Percentiles rank a stretch among this genome's conserved stretches.
phyloP scores from a whole-genome alignment of 2,329 filamentous ascomycete genomes.

The Aspergillus latus region DNA sequence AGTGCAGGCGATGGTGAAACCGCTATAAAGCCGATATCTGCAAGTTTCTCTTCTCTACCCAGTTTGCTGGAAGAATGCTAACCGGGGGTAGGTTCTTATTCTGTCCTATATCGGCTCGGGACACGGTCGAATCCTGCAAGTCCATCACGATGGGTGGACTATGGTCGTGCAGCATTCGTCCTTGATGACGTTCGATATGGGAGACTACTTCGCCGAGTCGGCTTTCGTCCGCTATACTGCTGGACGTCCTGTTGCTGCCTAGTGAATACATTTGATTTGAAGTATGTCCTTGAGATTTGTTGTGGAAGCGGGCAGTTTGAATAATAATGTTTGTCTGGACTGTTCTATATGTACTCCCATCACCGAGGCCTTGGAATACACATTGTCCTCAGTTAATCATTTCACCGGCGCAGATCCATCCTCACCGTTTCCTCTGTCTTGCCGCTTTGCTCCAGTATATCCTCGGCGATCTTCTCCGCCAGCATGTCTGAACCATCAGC shows the following conservation, averaged over 20 bases:
- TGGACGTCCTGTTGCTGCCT: not conserved
- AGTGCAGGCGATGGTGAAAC: too few species aligned
- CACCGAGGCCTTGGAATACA: not conserved
- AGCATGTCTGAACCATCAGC: constrained; percentile 29
- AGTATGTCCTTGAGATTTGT: too few species aligned
- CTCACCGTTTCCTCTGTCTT: not conserved
- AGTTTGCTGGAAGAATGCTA: not conserved
- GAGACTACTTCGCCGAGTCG: not conserved
- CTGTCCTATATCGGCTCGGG: not conserved
- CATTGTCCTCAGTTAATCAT: not conserved
- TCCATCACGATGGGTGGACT: not conserved
- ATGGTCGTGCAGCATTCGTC: not conserved
- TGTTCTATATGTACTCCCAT: not conserved
- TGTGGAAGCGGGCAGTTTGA: not conserved
- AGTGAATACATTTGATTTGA: not conserved
- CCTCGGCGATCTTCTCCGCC: constrained; percentile 41
- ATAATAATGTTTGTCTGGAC: not conserved
- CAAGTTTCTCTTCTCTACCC: not conserved
- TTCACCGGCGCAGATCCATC: not conserved
- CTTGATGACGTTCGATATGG: not conserved
- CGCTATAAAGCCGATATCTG: too few species aligned
- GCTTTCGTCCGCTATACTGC: not conserved
- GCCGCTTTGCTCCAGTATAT: constrained; percentile 1
- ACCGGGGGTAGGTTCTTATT: not conserved
- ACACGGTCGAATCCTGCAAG: not conserved